Evolutionary conservation across 306 rosid species (phyloP).

Genomic region (Purshia tridentata): DNA sequence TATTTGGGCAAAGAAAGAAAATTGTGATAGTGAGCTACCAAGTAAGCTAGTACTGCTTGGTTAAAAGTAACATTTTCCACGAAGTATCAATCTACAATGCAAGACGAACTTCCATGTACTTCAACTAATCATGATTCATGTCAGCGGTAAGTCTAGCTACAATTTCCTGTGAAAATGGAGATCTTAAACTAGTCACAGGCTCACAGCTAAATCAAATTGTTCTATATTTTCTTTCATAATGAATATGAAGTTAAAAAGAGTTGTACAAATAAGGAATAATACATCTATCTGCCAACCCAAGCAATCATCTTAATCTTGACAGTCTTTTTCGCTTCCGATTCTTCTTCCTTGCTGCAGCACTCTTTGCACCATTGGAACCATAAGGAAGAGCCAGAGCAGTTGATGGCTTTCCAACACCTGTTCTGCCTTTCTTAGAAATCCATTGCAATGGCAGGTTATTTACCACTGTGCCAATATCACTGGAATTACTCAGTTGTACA

Average conservation of each 20-base stretch:
- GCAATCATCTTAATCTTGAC: constrained; percentile 50
- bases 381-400: constrained; percentile 35
- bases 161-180: neutral
- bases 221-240: neutral
- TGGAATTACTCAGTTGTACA: constrained; percentile 57
- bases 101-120: neutral
- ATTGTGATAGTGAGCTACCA: no score
- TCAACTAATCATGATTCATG: neutral
- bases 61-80: neutral
- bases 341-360: constrained; percentile 35
- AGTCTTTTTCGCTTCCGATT: constrained; percentile 50
- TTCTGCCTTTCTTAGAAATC: constrained; percentile 55
- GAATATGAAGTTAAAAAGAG: constrained; percentile 3
- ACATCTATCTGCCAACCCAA: constrained; percentile 7
- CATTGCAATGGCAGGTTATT: constrained; percentile 74
- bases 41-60: no score
- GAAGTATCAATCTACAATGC: neutral
- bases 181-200: neutral
- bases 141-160: constrained; percentile 2
- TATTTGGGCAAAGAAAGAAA: no score
- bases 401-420: constrained; percentile 52
- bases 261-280: neutral
- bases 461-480: constrained; percentile 62
- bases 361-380: constrained; percentile 30
- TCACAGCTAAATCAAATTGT: neutral